Base-by-base conservation (phyloP, 805 yeast species). In the Yamadazyma laniorum region DNA sequence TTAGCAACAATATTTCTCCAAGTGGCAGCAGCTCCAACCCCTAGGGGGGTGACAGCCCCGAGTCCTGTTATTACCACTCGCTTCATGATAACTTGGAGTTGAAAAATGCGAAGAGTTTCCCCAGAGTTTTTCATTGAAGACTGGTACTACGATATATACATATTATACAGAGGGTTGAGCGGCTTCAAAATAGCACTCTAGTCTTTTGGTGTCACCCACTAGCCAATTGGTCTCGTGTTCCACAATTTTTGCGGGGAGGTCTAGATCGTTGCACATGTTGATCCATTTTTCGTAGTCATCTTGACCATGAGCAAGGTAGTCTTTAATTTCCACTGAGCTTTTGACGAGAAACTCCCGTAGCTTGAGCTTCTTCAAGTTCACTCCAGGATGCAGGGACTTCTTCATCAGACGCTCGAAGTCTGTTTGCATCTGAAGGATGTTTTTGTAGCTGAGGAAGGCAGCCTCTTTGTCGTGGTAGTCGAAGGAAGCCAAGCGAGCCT, bases 51-150 rank as follows among this genome's bases (percentile, higher is more conserved):
- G 1, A 90, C 76, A 18, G 85, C 63, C 0, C 98, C 98, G 6
- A 93, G 56, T 0, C 99, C 99, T 0, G 99, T 93, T 1, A 91
- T 82, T 1, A 91, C 97, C 0, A 91, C 95, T 59, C 96, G 65
- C 42, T 67, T 59, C 48, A 35, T 29, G 6, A 9, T 21, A 9
- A 21, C 9, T 21, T n/a, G 9, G 31, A 28, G 18, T n/a, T n/a
- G 31, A 28, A 28, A 28, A 28, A 15, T 32, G 35, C 35, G 35
- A 32, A 21, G 9, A 21, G 6, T 26, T n/a, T 26, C 29, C 29
- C 7, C 13, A 26, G 29, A n/a, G 7, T 26, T 26, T 8, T 26
- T 7, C 15, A 26, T 7, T n/a, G 6, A 26, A 13, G 6, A 19
- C 7, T 11, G n/a, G 13, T 6, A 23, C 6, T n/a, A 26, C 13